A percentile compares a stretch with the other conserved stretches of the same genome.
These are phyloP conservation scores for Halenospora varia DNA, from an alignment of 495 filamentous ascomycete species.

Conservation along the genomic window DNA sequence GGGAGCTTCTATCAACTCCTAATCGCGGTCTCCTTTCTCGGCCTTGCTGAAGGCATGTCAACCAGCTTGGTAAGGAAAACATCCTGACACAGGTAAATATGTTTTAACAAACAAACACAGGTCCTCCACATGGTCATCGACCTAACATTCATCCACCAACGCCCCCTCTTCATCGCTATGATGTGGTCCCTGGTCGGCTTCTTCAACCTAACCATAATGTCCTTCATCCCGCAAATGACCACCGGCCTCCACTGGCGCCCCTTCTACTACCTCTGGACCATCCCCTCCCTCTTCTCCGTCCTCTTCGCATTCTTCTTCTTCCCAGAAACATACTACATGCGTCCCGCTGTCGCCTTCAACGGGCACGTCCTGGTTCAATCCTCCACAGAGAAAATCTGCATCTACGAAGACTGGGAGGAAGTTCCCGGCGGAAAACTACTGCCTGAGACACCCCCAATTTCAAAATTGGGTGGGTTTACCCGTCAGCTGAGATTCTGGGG, in stretches of 20 bases:
- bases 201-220: neutral
- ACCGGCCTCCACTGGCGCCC: neutral
- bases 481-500: constrained; percentile 4
- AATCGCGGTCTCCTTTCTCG: constrained; percentile 5
- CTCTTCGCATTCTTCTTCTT: constrained; percentile 9
- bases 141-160: constrained; percentile 8
- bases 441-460: constrained; percentile 2
- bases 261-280: constrained; percentile 1
- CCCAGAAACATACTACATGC: constrained; percentile 17
- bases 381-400: constrained; percentile 6
- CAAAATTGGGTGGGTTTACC: neutral
- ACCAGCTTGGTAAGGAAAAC: constrained; percentile 4
- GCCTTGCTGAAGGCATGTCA: constrained; percentile 4
- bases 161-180: neutral
- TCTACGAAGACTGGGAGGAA: constrained; percentile 14
- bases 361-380: constrained; percentile 14
- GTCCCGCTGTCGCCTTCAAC: constrained; percentile 18
- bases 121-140: constrained; percentile 9
- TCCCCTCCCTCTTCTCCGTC: neutral
- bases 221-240: neutral
- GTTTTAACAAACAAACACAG: neutral
- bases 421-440: constrained; percentile 5
- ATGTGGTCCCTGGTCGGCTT: neutral
- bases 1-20: constrained; percentile 5
- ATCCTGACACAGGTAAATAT: neutral